Conservation (phyloP, 768 basidiomycete genomes). For the Lentinula guzmanii region DNA sequence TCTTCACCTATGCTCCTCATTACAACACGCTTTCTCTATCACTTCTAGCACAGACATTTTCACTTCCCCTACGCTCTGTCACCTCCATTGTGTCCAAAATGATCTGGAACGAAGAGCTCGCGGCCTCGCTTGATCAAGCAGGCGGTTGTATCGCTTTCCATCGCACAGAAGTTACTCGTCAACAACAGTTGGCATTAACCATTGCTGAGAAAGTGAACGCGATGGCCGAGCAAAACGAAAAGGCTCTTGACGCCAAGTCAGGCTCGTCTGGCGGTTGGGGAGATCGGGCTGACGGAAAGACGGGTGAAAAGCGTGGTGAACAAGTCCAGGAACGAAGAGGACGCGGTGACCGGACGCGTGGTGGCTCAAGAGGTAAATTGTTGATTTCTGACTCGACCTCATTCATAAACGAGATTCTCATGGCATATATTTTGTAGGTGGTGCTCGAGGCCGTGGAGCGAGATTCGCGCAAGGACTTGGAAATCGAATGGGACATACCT, state of each 20-base stretch:
- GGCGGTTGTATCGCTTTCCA: conserved; percentile 91
- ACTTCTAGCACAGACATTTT: conserved; percentile 84
- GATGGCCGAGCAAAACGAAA: conserved; percentile 92
- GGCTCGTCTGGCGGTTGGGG: conserved; percentile 61
- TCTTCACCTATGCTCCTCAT: conserved; percentile 95
- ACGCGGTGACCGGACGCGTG: conserved; percentile 64
- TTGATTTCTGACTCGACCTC: not conserved
- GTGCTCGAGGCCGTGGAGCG: conserved; percentile 65
- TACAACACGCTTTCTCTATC: conserved; percentile 89
- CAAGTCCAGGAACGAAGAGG: conserved; percentile 74
- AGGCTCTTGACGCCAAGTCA: conserved; percentile 78
- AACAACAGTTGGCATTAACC: conserved; percentile 85
- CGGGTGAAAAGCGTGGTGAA: conserved; percentile 77
- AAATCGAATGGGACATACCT: conserved; percentile 51
- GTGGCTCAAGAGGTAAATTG: conserved; percentile 49
- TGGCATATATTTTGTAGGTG: conserved; percentile 32
- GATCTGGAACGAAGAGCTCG: conserved; percentile 97
- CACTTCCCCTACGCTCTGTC: conserved; percentile 71
- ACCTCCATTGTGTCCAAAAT: conserved; percentile 94
- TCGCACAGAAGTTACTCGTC: conserved; percentile 79
- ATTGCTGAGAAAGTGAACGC: conserved; percentile 83
- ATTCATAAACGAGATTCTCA: not conserved
- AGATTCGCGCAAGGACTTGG: conserved; percentile 84
- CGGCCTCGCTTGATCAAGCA: conserved; percentile 89
- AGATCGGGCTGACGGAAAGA: conserved; percentile 61